phyloP scores from a whole-genome alignment of 495 filamentous ascomycete genomes.

The Aeminium ludgeri region DNA sequence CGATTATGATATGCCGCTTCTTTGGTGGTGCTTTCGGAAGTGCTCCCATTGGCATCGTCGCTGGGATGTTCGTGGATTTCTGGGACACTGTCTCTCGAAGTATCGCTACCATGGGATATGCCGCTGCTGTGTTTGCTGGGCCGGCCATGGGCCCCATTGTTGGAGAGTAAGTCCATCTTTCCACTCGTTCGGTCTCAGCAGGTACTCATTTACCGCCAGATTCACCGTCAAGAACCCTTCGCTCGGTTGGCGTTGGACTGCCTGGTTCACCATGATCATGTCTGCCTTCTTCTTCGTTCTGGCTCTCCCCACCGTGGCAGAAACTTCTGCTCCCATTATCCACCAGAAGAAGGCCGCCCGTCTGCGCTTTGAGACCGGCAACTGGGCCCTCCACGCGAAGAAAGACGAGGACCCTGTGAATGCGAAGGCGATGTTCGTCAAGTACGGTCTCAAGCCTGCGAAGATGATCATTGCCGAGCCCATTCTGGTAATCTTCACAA shows the following conservation, averaged over 20 bases:
- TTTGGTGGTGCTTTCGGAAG: slow-evolving; percentile 45
- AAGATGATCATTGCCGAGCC: slow-evolving; percentile 42
- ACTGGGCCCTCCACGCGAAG: slow-evolving; percentile 38
- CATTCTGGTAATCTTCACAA: slow-evolving; percentile 35
- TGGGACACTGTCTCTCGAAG: slow-evolving; percentile 41
- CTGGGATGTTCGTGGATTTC: slow-evolving; percentile 44
- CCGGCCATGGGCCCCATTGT: slow-evolving; percentile 35
- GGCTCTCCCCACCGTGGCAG: slow-evolving; percentile 33
- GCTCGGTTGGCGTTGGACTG: slow-evolving; percentile 13
- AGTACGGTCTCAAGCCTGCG: slow-evolving; percentile 27
- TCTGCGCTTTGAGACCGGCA: slow-evolving; percentile 39
- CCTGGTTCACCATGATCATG: slow-evolving; percentile 13
- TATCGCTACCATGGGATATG: slow-evolving; percentile 39
- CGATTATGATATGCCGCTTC: slow-evolving; percentile 46
- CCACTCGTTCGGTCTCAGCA: no score
- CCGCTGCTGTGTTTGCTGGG: slow-evolving; percentile 36
- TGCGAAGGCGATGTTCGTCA: slow-evolving; percentile 3
- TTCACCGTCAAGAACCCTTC: slow-evolving; percentile 3
- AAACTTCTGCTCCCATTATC: slow-evolving; percentile 41
- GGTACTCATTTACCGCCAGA: neutral
- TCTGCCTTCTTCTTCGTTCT: slow-evolving; percentile 20
- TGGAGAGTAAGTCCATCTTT: neutral
- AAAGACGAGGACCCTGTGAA: slow-evolving; percentile 35
- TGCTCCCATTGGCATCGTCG: slow-evolving; percentile 44
- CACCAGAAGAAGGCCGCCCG: slow-evolving; percentile 36